Conservation (phyloP, 495 filamentous ascomycete species). For the Acidiella bohemica region DNA sequence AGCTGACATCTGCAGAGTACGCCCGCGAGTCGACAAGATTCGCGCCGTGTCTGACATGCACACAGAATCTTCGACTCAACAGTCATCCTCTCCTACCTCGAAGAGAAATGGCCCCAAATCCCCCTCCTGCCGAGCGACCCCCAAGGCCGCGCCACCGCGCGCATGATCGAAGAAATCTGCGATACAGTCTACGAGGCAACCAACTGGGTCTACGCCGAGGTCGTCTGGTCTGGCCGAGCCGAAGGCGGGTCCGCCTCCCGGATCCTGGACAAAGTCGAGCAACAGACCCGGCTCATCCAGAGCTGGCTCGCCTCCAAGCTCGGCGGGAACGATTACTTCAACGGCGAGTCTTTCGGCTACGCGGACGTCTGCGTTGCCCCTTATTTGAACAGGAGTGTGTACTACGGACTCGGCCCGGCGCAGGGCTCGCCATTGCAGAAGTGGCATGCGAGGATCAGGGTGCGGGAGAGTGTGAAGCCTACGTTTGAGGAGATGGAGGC, state of each 20-base stretch:
- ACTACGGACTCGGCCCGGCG: constrained; percentile 9
- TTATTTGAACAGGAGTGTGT: constrained; percentile 6
- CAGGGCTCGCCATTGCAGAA: constrained; percentile 1
- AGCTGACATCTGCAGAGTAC: no score
- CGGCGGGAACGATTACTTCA: constrained; percentile 10
- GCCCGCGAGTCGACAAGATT: no score
- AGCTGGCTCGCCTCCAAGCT: constrained; percentile 8
- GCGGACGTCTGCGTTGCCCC: constrained; percentile 15
- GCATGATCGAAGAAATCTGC: constrained; percentile 15
- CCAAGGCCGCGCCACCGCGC: constrained; percentile 1
- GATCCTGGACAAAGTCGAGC: neutral
- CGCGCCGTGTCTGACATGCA: no score
- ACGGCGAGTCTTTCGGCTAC: constrained; percentile 8
- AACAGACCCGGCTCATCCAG: constrained; percentile 2
- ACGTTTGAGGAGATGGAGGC: constrained; percentile 25
- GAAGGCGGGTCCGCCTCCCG: constrained; percentile 3
- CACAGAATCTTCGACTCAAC: constrained; percentile 16
- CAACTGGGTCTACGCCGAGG: constrained; percentile 13
- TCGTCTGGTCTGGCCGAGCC: constrained; percentile 4
- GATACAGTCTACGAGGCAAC: constrained; percentile 12
- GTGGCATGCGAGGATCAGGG: constrained; percentile 10
- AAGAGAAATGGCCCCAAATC: constrained; percentile 12
- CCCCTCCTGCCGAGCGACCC: constrained; percentile 7
- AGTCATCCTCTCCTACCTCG: constrained; percentile 14
- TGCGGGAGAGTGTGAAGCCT: constrained; percentile 8